phyloP scores from a whole-genome alignment of 768 basidiomycete species.

The Daedalea quercina region DNA sequence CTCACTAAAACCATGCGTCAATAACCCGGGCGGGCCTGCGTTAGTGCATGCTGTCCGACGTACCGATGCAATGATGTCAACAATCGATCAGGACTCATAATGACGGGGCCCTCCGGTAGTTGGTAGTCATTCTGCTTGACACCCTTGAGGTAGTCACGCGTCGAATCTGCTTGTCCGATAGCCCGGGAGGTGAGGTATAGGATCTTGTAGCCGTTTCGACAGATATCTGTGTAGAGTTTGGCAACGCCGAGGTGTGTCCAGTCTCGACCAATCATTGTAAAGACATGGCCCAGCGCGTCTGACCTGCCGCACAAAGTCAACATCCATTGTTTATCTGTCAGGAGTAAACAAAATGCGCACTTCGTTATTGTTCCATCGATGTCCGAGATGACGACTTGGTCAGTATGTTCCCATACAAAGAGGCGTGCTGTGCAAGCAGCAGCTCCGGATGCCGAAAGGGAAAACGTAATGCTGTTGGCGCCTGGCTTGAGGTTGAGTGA shows the following conservation, averaged over 20 bases:
- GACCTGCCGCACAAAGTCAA: slow-evolving; percentile 45
- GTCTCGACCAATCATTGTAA: slow-evolving; percentile 95
- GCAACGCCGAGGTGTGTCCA: slow-evolving; percentile 98
- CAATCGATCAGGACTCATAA: slow-evolving; percentile 96
- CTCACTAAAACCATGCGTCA: slow-evolving; percentile 52
- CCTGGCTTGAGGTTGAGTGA: slow-evolving; percentile 77
- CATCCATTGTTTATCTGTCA: neutral
- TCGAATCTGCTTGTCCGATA: slow-evolving; percentile 97
- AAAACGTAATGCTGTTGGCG: slow-evolving; percentile 89
- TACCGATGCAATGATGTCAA: slow-evolving; percentile 94
- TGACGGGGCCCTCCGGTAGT: slow-evolving; percentile 95
- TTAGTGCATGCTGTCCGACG: slow-evolving; percentile 16
- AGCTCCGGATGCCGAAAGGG: slow-evolving; percentile 74
- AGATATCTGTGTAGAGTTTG: slow-evolving; percentile 94
- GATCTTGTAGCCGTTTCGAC: slow-evolving; percentile 93
- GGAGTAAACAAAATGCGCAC: slow-evolving; percentile 34
- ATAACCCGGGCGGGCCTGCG: neutral
- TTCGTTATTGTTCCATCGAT: slow-evolving; percentile 99
- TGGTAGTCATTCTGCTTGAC: slow-evolving; percentile 96
- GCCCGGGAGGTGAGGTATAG: slow-evolving; percentile 97
- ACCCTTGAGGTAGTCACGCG: slow-evolving; percentile 87
- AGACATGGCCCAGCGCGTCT: slow-evolving; percentile 93
- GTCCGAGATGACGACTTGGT: slow-evolving; percentile 88
- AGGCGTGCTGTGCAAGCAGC: slow-evolving; percentile 88
- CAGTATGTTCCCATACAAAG: slow-evolving; percentile 93